Evolutionary conservation across 768 basidiomycete species (phyloP).

Genomic region (Mycena crocata): DNA sequence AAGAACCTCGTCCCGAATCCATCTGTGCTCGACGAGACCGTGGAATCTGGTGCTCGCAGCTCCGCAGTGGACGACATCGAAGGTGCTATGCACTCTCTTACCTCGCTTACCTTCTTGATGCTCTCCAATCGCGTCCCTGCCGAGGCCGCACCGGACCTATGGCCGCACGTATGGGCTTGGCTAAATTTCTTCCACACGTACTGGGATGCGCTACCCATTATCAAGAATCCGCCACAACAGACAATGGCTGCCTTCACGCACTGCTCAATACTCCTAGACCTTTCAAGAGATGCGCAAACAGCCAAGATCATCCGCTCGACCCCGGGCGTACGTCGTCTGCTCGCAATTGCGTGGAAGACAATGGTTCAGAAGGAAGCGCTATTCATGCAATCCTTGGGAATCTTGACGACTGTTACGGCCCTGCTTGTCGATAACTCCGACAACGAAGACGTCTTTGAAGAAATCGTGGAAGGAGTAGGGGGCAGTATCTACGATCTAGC

Average conservation of each 20-base stretch:
- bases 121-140: not conserved
- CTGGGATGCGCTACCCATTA: not conserved
- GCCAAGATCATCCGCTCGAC: not conserved
- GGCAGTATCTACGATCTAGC: not conserved
- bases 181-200: not conserved
- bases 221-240: not conserved
- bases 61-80: too few relatives aligned
- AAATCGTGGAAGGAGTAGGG: not conserved
- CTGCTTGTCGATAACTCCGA: not conserved
- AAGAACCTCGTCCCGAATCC: too few relatives aligned
- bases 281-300: not conserved
- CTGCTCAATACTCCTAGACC: not conserved
- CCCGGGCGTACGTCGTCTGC: not conserved
- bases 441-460: not conserved
- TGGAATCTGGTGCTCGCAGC: too few relatives aligned
- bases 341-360: not conserved
- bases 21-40: too few relatives aligned
- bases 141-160: not conserved
- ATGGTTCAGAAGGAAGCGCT: not conserved
- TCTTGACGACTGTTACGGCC: too few relatives aligned
- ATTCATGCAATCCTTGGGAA: not conserved
- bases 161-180: not conserved
- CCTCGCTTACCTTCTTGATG: not conserved
- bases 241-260: not conserved
- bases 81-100: not conserved